Evolutionary conservation across 169 alveolate genomes (phyloP), one percentile per base, ranked within the genome.

Genomic region (Eimeria tenella): DNA sequence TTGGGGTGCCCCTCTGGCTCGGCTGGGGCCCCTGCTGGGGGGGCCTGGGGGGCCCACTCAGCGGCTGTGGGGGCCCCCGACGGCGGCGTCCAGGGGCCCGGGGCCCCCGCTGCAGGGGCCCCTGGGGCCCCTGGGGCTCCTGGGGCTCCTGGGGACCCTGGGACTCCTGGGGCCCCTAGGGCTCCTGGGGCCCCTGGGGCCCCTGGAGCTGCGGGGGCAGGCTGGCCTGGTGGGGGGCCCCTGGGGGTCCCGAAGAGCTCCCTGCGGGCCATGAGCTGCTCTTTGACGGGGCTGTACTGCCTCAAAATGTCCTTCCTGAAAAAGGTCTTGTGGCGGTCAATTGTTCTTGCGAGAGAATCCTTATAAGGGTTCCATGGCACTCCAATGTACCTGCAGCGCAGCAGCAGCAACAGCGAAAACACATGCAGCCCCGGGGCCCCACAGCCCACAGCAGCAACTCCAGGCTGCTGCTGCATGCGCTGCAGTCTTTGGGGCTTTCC

Each of bases 321-420:
- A 70, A 96, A 94, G 97, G 97, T 97, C 75, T 95, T 92, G 71
- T 94, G 96, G 19, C 96, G 74, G 56, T 96, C 96, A 23, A 96
- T 82, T 25, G 94, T 90, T 23, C 97, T 93, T 50, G 97, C 97
- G 73, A 96, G 90, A 3, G 98, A 96, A 19, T 79, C 84, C 71
- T 96, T 94, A 84, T 97, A 97, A 31, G 98, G 98, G 89, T 97
- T 97, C 98, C 98, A 97, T 21, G 98, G 98, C 56, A 97, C 97
- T 93, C 97, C 96, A 19, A 96, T 94, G 93, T 96, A 96, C 79
- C 98, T 97, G 84, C 3, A 58, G 15, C 11, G 11, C 84, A 15
- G 82, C 19, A 42, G 17, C 88, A 50, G 62, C 58, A 52, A 42
- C 31, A 25, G 31, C 62, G 31, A 74, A 74, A 21, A 68, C 52